Evolutionary conservation across 352 stramenopile species (phyloP), one percentile per base, ranked within the genome.

Genomic region (Globisporangium barbulae): DNA sequence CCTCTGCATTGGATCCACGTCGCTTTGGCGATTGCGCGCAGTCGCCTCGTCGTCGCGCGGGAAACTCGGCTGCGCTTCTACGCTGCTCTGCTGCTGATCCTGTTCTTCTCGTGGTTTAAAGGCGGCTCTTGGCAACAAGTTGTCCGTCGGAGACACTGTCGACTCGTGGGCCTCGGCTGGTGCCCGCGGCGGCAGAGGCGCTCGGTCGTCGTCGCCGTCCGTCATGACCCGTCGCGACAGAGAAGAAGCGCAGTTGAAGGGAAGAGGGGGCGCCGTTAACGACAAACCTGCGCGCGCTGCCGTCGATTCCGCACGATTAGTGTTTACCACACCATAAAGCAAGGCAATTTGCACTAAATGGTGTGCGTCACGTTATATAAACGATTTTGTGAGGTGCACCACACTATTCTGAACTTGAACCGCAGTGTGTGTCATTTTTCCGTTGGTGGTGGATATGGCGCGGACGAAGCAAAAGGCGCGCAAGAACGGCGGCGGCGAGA

Each of bases 401-500:
- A 47, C 41, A 8, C 7, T 47, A 47, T 21, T n/a, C n/a, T 7
- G 13, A 21, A 15, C 41, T 47, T 47, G 41, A 47, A 21, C 15
- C 3, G 17, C 41, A 41, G 15, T 5, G 9, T 41, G 35, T 41
- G 35, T 33, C 56, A 35, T 42, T 50, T 52, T 54, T 57, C 30
- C 42, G 44, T 42, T 45, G 56, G 41, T 52, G 31, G 39, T 58
- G 58, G 53, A 47, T 17, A 66, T 66, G 60, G 45, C 50, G 30
- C 60, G 60, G 42, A 44, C 53, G 1, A 49, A 41, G 35, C 59
- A 70, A 50, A 89, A 88, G 59, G 76, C 80, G 28, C 80, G 82
- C 44, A 67, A 55, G 44, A 45, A 35, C 52, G 30, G 53, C 21
- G 22, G 15, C 17, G 62, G 58, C 61, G 50, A 74, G 21, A 68